Evolutionary conservation across 164 flowering plant genomes (phyloP).

Genomic region (Nymphaea thermarum): DNA sequence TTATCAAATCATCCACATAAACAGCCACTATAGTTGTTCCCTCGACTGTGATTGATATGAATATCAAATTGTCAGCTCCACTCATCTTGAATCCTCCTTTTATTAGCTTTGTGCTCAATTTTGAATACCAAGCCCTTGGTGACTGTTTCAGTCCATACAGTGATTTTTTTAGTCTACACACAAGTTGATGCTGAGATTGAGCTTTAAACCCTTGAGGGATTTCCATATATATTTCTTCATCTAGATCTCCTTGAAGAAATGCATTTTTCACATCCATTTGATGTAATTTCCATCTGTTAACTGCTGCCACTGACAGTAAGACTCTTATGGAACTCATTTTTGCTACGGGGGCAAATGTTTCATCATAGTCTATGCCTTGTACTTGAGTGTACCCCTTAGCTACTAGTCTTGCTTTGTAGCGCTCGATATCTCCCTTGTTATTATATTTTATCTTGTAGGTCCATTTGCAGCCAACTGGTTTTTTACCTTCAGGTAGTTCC

Average conservation of each 20-base stretch:
- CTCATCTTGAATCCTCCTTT: not conserved
- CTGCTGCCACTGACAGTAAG: not conserved
- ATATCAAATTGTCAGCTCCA: not conserved
- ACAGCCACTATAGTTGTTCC: not conserved
- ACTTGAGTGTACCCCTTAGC: slow-evolving; percentile 1
- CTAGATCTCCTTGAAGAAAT: not conserved
- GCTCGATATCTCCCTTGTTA: not conserved
- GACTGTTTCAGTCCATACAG: not conserved
- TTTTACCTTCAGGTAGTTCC: not conserved
- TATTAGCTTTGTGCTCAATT: not conserved
- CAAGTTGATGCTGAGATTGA: not conserved
- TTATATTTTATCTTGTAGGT: not conserved
- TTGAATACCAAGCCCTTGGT: not conserved
- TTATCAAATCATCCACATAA: not conserved
- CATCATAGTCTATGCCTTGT: not conserved
- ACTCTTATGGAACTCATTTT: not conserved
- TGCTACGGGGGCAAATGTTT: not conserved
- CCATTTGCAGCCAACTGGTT: slow-evolving; percentile 1
- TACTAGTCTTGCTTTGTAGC: not conserved
- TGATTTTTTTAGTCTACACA: not conserved
- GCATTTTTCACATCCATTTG: not conserved
- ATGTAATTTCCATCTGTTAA: not conserved
- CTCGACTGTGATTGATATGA: too few species aligned
- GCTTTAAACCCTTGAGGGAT: not conserved
- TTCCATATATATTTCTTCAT: slow-evolving; percentile 2